phyloP scores from a whole-genome alignment of 2,329 filamentous ascomycete genomes.

The Nemania sp. region DNA sequence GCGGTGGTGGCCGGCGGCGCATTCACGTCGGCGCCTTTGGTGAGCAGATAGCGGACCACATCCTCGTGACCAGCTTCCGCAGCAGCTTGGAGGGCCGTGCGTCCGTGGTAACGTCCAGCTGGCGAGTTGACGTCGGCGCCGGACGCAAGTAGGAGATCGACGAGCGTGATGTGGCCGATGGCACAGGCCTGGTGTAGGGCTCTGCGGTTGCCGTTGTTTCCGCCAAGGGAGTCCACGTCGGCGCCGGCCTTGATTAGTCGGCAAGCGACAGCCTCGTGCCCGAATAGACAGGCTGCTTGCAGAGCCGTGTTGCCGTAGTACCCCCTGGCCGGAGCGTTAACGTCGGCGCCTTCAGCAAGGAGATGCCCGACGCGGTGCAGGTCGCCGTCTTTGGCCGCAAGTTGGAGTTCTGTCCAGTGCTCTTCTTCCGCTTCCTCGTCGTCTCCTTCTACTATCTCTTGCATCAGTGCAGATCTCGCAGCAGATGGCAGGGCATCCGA shows the following conservation, averaged over 20 bases:
- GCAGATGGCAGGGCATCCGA: background rate
- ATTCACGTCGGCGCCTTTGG: conserved; percentile 38
- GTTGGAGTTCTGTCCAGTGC: conserved; percentile 43
- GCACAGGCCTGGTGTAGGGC: conserved; percentile 43
- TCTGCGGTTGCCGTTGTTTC: conserved; percentile 41
- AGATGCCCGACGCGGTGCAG: conserved; percentile 32
- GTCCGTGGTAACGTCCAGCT: conserved; percentile 37
- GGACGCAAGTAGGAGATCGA: conserved; percentile 29
- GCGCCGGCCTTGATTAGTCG: conserved; percentile 29
- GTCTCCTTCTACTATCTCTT: background rate
- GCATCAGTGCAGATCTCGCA: background rate
- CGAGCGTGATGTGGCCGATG: conserved; percentile 25
- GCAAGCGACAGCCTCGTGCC: conserved; percentile 28
- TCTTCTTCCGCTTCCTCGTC: conserved; percentile 34
- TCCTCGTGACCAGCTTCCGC: conserved; percentile 36
- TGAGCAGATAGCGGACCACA: conserved; percentile 34
- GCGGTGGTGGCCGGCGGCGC: conserved; percentile 40
- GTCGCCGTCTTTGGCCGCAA: conserved; percentile 40
- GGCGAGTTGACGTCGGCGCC: conserved; percentile 34
- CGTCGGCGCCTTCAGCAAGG: conserved; percentile 34
- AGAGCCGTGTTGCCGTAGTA: conserved; percentile 37
- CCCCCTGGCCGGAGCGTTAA: conserved; percentile 32
- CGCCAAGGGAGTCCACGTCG: conserved; percentile 35
- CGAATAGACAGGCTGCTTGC: conserved; percentile 35
- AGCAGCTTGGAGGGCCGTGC: conserved; percentile 43